phyloP scores from a whole-genome alignment of 768 basidiomycete species.

The Leucosporidium yakuticum region DNA sequence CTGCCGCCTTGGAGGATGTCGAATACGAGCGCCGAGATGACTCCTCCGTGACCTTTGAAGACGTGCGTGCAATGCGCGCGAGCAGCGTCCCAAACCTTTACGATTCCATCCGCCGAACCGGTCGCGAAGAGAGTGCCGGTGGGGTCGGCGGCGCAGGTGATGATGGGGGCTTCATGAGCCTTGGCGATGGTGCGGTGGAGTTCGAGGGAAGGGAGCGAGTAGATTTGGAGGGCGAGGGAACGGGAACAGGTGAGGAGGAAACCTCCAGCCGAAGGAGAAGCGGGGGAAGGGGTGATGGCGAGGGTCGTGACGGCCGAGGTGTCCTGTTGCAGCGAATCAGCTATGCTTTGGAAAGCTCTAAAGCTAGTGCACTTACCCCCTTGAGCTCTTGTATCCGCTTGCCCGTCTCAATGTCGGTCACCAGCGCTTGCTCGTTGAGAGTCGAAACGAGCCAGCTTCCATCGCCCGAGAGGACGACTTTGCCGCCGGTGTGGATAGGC shows the following conservation, averaged over 20 bases:
- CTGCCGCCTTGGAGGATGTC: conserved; percentile 56
- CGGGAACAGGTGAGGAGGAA: conserved; percentile 75
- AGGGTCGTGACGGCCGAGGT: conserved; percentile 76
- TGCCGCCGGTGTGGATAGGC: conserved; percentile 66
- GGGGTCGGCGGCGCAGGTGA: conserved; percentile 76
- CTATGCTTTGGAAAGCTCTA: not conserved
- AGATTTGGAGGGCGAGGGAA: conserved; percentile 73
- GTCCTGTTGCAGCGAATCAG: conserved; percentile 53
- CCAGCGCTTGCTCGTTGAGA: conserved; percentile 73
- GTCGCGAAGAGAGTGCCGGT: conserved; percentile 88
- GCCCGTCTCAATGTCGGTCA: conserved; percentile 74
- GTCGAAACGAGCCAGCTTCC: conserved; percentile 76
- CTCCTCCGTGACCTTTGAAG: conserved; percentile 95
- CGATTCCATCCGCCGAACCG: conserved; percentile 90
- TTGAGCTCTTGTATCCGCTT: conserved; percentile 70
- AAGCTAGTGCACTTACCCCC: conserved; percentile 57
- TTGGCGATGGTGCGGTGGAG: conserved; percentile 61
- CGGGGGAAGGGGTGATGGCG: conserved; percentile 67
- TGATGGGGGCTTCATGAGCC: conserved; percentile 90
- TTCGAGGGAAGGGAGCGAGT: conserved; percentile 57
- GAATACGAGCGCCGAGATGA: conserved; percentile 83
- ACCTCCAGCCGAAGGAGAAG: conserved; percentile 42
- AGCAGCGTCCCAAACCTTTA: conserved; percentile 90
- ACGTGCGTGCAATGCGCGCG: conserved; percentile 88
- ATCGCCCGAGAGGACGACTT: conserved; percentile 70